Evolutionary conservation across 495 filamentous ascomycete species (phyloP), one percentile per base, ranked within the genome.

Genomic region (Neurospora sp.): DNA sequence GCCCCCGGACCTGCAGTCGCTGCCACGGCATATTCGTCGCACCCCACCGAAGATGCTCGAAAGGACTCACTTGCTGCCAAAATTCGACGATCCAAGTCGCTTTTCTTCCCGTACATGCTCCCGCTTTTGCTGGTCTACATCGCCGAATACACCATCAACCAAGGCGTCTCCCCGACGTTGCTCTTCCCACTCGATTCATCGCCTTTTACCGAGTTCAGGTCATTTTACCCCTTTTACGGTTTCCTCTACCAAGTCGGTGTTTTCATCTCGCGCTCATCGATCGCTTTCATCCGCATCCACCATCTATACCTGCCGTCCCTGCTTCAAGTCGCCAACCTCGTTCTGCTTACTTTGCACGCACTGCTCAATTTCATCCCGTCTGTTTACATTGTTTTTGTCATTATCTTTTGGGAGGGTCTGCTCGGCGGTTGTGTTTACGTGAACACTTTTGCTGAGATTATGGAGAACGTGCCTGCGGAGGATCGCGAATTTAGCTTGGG

Each of bases 121-220:
- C 96, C 96, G 0, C 86, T 99, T 11, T 84, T 98, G 48, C 83
- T 99, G 35, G 96, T 99, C 72, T 99, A 97, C 79, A 87, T 97
- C 46, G 93, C 94, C 71, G 96, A 99, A 85, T 98, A 98, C 80
- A 94, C 93, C 74, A 97, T 98, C 82, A 98, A 98, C 83, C 93
- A 96, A 83, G 94, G 93, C 46, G 92, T 99, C 44, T 86, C 92
- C 0, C 96, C 95, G 1, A 97, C 93, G 0, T 86, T 98, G 12
- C 89, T 99, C 41, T 99, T 97, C 81, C 93, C 94, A 0, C 82
- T 97, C 11, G 77, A 85, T 1, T 82, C 85, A 6, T 90, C 90
- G 1, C 95, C 95, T 1, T 97, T 99, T 79, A 80, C 83, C 62
- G 86, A 92, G 76, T 96, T 90, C 82, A 90, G 95, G 23, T 89